These are phyloP conservation scores for Thielaviopsis populi DNA, from an alignment of 2,329 filamentous ascomycete species.

Conservation along the genomic window DNA sequence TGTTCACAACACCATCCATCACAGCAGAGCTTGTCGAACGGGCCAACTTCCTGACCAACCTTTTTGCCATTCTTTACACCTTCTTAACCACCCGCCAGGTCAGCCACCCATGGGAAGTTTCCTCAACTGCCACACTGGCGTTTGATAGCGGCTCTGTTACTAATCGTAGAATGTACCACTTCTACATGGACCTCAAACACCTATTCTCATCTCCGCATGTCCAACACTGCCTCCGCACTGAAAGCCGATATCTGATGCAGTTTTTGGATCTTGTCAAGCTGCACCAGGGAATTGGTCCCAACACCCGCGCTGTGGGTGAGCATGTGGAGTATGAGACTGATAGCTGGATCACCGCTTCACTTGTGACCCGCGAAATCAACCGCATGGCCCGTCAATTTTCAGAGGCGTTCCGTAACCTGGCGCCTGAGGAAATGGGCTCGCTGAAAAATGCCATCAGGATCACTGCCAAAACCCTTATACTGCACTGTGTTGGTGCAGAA, in stretches of 20 bases:
- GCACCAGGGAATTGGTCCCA: constrained; percentile 93
- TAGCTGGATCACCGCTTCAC: constrained; percentile 89
- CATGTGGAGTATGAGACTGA: constrained; percentile 98
- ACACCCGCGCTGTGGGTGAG: constrained; percentile 75
- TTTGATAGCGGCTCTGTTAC: constrained; percentile 92
- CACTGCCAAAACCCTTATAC: constrained; percentile 67
- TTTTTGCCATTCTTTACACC: constrained; percentile 93
- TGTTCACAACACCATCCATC: constrained; percentile 92
- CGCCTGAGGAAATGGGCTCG: constrained; percentile 47
- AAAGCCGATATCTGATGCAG: constrained; percentile 79
- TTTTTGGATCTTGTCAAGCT: constrained; percentile 92
- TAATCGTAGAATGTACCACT: constrained; percentile 91
- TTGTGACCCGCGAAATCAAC: constrained; percentile 91
- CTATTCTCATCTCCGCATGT: constrained; percentile 80
- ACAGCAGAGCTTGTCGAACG: constrained; percentile 89
- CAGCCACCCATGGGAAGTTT: constrained; percentile 79
- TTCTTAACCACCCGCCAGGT: constrained; percentile 94
- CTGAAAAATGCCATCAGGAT: constrained; percentile 59
- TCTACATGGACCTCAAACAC: constrained; percentile 88
- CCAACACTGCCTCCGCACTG: constrained; percentile 65
- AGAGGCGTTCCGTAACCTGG: constrained; percentile 63
- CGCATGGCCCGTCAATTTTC: constrained; percentile 77
- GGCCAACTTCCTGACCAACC: constrained; percentile 86
- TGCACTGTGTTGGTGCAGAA: constrained; percentile 83
- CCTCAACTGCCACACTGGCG: constrained; percentile 69